phyloP scores from a whole-genome alignment of 768 basidiomycete genomes.

The Termitomyces sp. region DNA sequence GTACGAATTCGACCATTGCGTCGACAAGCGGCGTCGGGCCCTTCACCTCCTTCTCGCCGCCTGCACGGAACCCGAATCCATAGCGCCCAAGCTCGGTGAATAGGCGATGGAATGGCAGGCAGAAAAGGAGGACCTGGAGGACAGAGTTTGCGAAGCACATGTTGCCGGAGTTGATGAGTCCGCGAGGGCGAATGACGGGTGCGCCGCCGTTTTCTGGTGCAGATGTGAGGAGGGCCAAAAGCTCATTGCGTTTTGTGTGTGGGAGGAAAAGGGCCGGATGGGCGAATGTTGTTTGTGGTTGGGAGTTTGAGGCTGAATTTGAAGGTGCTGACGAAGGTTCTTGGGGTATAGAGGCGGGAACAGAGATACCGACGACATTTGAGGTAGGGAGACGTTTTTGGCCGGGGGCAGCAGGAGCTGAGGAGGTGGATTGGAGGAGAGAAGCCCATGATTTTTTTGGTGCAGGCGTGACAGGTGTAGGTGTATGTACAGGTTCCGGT shows the following conservation, averaged over 20 bases:
- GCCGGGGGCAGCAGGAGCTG: conserved; percentile 33
- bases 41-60: conserved; percentile 23
- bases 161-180: conserved; percentile 92
- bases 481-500: conserved; percentile 5
- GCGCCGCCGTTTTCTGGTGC: conserved; percentile 15
- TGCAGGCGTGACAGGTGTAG: conserved; percentile 23
- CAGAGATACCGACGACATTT: conserved; percentile 69
- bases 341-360: conserved; percentile 45
- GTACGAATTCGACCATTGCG: conserved; percentile 70
- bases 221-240: conserved; percentile 51
- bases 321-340: conserved; percentile 20
- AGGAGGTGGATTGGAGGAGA: conserved; percentile 48
- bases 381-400: conserved; percentile 59
- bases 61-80: conserved; percentile 24
- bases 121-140: conserved; percentile 86
- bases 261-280: conserved; percentile 18
- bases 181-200: conserved; percentile 56
- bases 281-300: conserved; percentile 20
- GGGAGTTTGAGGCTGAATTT: conserved; percentile 9
- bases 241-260: conserved; percentile 35
- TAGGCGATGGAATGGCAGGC: conserved; percentile 78
- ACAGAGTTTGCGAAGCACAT: conserved; percentile 98
- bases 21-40: conserved; percentile 55
- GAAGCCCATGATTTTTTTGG: conserved; percentile 79
- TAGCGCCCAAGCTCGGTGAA: conserved; percentile 69